phyloP scores from a whole-genome alignment of 768 basidiomycete species.

The Cyclocybe cylindracea region DNA sequence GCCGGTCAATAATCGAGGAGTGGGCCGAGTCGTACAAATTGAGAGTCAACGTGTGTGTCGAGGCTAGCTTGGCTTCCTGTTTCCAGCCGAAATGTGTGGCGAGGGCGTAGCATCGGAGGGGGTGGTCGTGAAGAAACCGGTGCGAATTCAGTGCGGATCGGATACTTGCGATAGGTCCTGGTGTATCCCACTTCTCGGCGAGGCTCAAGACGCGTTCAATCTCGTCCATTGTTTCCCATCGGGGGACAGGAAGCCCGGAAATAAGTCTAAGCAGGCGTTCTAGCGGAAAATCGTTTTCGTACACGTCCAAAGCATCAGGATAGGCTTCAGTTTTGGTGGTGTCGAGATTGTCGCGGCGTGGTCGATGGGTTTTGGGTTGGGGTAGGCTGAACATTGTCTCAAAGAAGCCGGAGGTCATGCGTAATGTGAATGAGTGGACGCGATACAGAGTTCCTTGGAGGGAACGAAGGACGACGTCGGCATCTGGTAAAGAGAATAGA shows the following conservation, averaged over 20 bases:
- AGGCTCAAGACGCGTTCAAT: constrained; percentile 57
- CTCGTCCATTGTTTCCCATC: constrained; percentile 49
- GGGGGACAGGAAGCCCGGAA: constrained; percentile 51
- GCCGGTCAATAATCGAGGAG: constrained; percentile 43
- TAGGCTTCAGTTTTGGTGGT: not conserved
- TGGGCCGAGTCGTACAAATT: constrained; percentile 45
- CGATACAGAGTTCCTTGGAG: constrained; percentile 54
- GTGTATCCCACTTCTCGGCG: constrained; percentile 74
- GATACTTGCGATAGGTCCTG: constrained; percentile 56
- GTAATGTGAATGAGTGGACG: constrained; percentile 56
- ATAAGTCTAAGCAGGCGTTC: constrained; percentile 59
- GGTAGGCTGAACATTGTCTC: constrained; percentile 63
- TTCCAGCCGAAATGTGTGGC: constrained; percentile 66
- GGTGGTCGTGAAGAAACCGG: constrained; percentile 42
- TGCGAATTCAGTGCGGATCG: constrained; percentile 52
- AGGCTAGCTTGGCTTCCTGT: constrained; percentile 56
- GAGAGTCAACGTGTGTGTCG: constrained; percentile 56
- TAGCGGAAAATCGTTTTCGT: constrained; percentile 46
- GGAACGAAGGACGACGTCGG: constrained; percentile 38
- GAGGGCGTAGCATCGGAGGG: constrained; percentile 54
- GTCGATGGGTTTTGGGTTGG: constrained; percentile 26
- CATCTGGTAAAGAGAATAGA: constrained; percentile 31
- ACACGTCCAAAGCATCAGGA: constrained; percentile 30
- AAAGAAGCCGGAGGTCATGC: constrained; percentile 62
- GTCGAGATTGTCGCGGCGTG: constrained; percentile 3